phyloP scores from a whole-genome alignment of 2,329 filamentous ascomycete genomes.

The Alternaria ventricosa region DNA sequence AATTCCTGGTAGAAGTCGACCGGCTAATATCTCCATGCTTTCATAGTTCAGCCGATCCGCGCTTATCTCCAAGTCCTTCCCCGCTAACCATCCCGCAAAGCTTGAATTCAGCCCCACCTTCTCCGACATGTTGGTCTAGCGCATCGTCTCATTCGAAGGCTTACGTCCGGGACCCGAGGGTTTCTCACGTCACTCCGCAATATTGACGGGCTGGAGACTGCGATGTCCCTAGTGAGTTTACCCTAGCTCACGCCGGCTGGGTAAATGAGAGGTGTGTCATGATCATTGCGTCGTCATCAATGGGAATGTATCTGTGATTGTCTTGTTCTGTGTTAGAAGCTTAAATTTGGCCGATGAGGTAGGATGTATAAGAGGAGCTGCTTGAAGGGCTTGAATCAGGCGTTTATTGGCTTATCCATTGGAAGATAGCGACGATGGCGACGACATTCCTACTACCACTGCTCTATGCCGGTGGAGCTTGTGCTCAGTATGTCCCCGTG shows the following conservation, averaged over 20 bases:
- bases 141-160: not conserved
- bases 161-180: not conserved
- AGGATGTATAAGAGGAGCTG: not conserved
- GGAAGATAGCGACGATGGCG: not conserved
- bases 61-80: not conserved
- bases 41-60: not conserved
- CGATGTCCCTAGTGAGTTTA: not conserved
- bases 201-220: not conserved
- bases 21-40: not conserved
- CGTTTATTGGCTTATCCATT: not conserved
- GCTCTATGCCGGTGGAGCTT: not conserved
- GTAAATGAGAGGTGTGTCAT: not conserved
- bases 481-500: slow-evolving; percentile 6
- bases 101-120: not conserved
- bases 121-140: not conserved
- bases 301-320: not conserved
- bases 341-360: not conserved
- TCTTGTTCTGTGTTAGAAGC: not conserved
- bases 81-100: not conserved
- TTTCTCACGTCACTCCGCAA: not conserved
- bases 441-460: not conserved
- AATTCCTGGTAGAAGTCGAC: not conserved
- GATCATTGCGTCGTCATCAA: not conserved
- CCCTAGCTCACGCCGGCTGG: not conserved
- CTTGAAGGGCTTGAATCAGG: not conserved